A percentile compares a stretch with the other conserved stretches of the same genome.
Conservation (phyloP, 352 stramenopile genomes). For the Phytophthora nicotianae region DNA sequence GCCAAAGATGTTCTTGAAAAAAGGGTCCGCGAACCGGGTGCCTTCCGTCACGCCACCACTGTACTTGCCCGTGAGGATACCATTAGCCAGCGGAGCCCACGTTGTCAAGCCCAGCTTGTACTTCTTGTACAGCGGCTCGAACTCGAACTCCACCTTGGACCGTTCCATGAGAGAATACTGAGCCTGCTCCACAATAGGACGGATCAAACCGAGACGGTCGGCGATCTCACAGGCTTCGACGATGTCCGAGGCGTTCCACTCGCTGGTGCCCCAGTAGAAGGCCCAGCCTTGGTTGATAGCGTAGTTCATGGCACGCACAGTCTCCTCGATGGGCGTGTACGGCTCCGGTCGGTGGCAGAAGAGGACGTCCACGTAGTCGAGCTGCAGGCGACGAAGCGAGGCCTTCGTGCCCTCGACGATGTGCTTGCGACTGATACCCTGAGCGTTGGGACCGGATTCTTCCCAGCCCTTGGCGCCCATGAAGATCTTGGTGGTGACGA, state of each 20-base stretch:
- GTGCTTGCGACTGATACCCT: constrained; percentile 35
- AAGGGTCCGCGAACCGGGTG: constrained; percentile 35
- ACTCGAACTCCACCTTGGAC: constrained; percentile 59
- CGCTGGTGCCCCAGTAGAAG: constrained; percentile 28
- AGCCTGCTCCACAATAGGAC: constrained; percentile 48
- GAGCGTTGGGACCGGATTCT: constrained; percentile 5
- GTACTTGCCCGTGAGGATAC: constrained; percentile 74
- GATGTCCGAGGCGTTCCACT: constrained; percentile 48
- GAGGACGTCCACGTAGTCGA: constrained; percentile 41
- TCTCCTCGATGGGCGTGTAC: constrained; percentile 18
- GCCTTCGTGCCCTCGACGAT: constrained; percentile 29
- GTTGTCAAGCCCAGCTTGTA: constrained; percentile 41
- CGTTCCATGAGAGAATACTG: constrained; percentile 68
- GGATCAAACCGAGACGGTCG: constrained; percentile 35
- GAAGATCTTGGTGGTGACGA: constrained; percentile 56
- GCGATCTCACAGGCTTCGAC: constrained; percentile 48
- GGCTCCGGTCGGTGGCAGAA: constrained; percentile 52
- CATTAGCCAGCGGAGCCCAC: constrained; percentile 39
- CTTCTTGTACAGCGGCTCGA: constrained; percentile 41
- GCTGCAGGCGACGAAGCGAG: constrained; percentile 34
- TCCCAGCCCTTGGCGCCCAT: constrained; percentile 17
- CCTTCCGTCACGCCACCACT: constrained; percentile 36
- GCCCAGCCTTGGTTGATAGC: background rate
- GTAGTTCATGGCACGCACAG: too few relatives aligned
- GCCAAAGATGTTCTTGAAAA: constrained; percentile 19